Evolutionary conservation across 2,329 filamentous ascomycete species (phyloP).

Genomic region (Fusarium redolens): DNA sequence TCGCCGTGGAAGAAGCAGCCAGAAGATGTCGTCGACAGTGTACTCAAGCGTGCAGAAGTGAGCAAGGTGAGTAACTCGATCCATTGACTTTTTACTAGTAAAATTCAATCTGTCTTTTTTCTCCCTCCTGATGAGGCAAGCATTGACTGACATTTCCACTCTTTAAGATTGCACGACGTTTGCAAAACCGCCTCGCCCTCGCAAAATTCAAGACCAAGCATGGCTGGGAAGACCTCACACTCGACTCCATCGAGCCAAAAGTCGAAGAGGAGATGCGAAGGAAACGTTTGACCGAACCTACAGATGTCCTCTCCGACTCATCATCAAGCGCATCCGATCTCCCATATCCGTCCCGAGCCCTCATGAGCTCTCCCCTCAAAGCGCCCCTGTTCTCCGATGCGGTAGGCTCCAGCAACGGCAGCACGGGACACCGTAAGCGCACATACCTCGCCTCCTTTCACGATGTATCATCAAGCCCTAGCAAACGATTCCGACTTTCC

Average conservation of each 20-base stretch:
- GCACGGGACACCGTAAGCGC: slow-evolving; percentile 73
- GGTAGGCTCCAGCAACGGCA: slow-evolving; percentile 75
- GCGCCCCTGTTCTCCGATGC: slow-evolving; percentile 87
- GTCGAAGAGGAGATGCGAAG: slow-evolving; percentile 82
- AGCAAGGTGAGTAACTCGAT: slow-evolving; percentile 70
- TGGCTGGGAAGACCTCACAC: slow-evolving; percentile 90
- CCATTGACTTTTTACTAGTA: neutral
- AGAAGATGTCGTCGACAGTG: slow-evolving; percentile 73
- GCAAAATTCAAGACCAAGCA: slow-evolving; percentile 98
- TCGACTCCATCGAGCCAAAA: slow-evolving; percentile 87
- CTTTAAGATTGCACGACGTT: slow-evolving; percentile 85
- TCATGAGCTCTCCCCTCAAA: slow-evolving; percentile 89
- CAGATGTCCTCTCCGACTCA: slow-evolving; percentile 85
- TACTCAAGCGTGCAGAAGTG: slow-evolving; percentile 78
- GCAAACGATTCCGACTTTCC: slow-evolving; percentile 75
- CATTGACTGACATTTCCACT: slow-evolving; percentile 36
- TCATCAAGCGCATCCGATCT: slow-evolving; percentile 86
- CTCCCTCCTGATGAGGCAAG: neutral
- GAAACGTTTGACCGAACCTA: slow-evolving; percentile 71
- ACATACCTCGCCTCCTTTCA: slow-evolving; percentile 71
- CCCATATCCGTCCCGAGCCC: slow-evolving; percentile 72
- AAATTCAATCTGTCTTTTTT: neutral
- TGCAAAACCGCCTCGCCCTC: slow-evolving; percentile 93
- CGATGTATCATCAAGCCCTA: slow-evolving; percentile 65
- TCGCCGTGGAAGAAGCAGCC: slow-evolving; percentile 73